Base-by-base conservation (phyloP, 2,329 filamentous ascomycete species). In the Hypoxylon sp. region DNA sequence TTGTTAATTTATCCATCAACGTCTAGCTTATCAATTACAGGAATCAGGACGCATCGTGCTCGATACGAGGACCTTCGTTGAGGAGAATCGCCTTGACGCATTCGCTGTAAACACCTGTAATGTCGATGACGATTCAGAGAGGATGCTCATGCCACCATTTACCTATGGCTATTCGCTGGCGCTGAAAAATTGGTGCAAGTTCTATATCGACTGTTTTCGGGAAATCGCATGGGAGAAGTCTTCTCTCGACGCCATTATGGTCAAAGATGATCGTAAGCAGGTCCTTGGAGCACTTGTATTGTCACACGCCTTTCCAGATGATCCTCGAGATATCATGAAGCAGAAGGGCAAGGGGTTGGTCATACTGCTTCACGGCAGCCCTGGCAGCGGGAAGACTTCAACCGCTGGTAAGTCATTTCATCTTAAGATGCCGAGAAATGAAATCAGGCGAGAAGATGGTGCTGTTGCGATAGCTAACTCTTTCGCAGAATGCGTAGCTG, bases 261-360 rank as follows among this genome's bases (percentile, higher is more conserved):
- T 73, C 0, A 53, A 68, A n/a, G 63, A 70, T 13, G 58, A 70
- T 15, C 67, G 72, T n/a, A 73, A 73, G 68, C 52, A 53, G 2
- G 65, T 73, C 10, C 58, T 75, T 4, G 52, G 63, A 35, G 62
- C 69, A 11, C 37, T 74, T 2, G 69, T 74, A 1, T 60, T 67
- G 6, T 73, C 65, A 1, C 73, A 75, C 32, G 27, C 59, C 1
- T 73, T 69, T 44, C 68, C 70, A 1, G 67, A 67, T 11, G 60
- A 71, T 29, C 62, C 69, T 2, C 62, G 71, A 24, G 62, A 75
- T 35, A 61, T 74, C 21, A 61, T 57, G 3, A 57, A 68, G 42
- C 71, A 72, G 24, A 81, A 80, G 67, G 79, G 80, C 44, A 79
- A 80, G 61, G 79, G 79, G 1, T 62, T 80, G 4, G 74, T 78